Conservation (phyloP, 257 asterid genomes). For the Solanum peruvianum region DNA sequence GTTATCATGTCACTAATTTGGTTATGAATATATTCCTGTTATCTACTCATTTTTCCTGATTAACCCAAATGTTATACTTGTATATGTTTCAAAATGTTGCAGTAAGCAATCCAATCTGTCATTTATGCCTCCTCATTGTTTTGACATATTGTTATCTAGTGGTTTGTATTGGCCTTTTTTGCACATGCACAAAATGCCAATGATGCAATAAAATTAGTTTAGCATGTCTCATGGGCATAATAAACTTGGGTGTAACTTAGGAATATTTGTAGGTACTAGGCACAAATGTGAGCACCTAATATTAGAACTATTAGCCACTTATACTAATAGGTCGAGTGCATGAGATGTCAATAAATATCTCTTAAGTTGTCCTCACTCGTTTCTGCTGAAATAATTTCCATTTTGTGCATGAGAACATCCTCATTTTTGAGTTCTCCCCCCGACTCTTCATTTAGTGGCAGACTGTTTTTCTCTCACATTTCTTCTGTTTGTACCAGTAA, state of each 20-base stretch:
- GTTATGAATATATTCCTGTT: neutral
- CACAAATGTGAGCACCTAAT: neutral
- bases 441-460: neutral
- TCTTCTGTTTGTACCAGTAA: conserved; percentile 4
- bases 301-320: neutral
- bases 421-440: neutral
- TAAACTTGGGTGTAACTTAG: neutral
- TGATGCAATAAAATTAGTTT: neutral
- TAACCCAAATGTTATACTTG: neutral
- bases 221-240: neutral
- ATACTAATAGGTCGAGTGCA: neutral
- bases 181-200: neutral
- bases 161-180: neutral
- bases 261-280: neutral
- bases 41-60: neutral
- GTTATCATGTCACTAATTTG: neutral
- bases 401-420: neutral
- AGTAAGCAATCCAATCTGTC: neutral
- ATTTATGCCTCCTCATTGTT: neutral
- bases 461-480: neutral
- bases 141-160: neutral
- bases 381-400: neutral
- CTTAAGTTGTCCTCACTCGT: neutral
- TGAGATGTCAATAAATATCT: neutral
- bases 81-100: neutral